Evolutionary conservation across 2,329 filamentous ascomycete genomes (phyloP).

Genomic region (Fusarium clavum): DNA sequence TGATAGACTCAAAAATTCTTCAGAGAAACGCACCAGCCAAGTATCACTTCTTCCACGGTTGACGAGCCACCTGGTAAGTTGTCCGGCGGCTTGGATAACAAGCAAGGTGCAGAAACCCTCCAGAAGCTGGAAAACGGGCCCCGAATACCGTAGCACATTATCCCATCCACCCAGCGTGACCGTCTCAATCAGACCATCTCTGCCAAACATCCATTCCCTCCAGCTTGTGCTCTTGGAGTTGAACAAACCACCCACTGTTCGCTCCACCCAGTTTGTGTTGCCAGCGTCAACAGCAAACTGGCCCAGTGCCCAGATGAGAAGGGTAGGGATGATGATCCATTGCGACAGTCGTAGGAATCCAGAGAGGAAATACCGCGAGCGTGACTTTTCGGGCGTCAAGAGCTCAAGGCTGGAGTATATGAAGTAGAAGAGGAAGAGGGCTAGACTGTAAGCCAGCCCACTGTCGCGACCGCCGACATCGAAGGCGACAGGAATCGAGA

Average conservation of each 20-base stretch:
- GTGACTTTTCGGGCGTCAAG: constrained; percentile 81
- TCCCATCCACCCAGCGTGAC: constrained; percentile 89
- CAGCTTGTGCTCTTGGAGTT: constrained; percentile 73
- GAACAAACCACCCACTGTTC: constrained; percentile 76
- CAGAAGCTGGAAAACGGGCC: constrained; percentile 90
- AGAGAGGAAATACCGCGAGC: constrained; percentile 77
- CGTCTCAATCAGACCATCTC: constrained; percentile 82
- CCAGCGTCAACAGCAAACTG: constrained; percentile 94
- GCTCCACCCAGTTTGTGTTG: constrained; percentile 81
- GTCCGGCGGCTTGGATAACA: constrained; percentile 93
- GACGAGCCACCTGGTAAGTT: constrained; percentile 94
- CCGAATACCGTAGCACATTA: constrained; percentile 87
- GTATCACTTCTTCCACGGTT: constrained; percentile 93
- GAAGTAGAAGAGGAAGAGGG: constrained; percentile 91
- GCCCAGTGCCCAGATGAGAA: constrained; percentile 95
- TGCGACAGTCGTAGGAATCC: constrained; percentile 79
- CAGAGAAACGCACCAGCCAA: constrained; percentile 80
- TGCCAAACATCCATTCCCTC: constrained; percentile 89
- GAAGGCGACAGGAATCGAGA: constrained; percentile 96
- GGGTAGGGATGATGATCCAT: constrained; percentile 84
- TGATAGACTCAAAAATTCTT: not conserved
- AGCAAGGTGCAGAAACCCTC: constrained; percentile 97
- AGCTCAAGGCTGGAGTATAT: constrained; percentile 84
- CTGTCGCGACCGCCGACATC: constrained; percentile 97
- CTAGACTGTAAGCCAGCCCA: constrained; percentile 91